These are phyloP conservation scores for Udeniomyces megalosporus DNA, from an alignment of 768 basidiomycete genomes.

Conservation along the genomic window DNA sequence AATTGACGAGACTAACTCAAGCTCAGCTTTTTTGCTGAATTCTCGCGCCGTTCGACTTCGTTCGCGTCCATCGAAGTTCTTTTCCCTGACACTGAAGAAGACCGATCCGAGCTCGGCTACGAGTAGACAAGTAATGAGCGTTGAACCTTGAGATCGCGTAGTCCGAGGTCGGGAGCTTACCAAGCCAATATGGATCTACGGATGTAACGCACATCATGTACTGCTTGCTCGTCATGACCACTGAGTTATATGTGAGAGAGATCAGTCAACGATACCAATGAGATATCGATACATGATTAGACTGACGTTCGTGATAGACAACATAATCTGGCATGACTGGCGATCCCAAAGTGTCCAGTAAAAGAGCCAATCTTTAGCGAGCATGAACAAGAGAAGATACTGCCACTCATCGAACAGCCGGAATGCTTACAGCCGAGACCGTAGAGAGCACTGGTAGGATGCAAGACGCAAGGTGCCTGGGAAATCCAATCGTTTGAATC, in stretches of 20 bases:
- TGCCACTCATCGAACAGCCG: neutral
- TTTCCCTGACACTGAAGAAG: conserved; percentile 94
- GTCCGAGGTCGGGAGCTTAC: conserved; percentile 36
- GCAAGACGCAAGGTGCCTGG: conserved; percentile 73
- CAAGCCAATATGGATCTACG: conserved; percentile 93
- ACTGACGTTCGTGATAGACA: conserved; percentile 69
- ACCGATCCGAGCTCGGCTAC: conserved; percentile 84
- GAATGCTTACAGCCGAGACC: conserved; percentile 80
- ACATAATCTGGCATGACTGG: conserved; percentile 89
- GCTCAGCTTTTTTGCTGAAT: conserved; percentile 76
- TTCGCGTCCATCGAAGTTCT: conserved; percentile 84
- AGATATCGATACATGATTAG: neutral
- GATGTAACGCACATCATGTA: conserved; percentile 99
- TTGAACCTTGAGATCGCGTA: neutral
- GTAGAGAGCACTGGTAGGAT: conserved; percentile 91
- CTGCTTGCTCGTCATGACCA: conserved; percentile 24
- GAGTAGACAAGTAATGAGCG: conserved; percentile 5
- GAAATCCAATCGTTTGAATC: too few relatives aligned
- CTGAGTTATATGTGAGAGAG: conserved; percentile 12
- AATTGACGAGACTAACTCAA: conserved; percentile 46
- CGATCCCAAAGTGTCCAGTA: too few relatives aligned
- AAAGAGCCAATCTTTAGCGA: neutral
- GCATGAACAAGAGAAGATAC: conserved; percentile 14
- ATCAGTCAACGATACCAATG: neutral
- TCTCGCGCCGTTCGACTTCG: conserved; percentile 50